These are phyloP conservation scores for Leccinum fibrillosum DNA, from an alignment of 768 basidiomycete species.

Conservation along the genomic window DNA sequence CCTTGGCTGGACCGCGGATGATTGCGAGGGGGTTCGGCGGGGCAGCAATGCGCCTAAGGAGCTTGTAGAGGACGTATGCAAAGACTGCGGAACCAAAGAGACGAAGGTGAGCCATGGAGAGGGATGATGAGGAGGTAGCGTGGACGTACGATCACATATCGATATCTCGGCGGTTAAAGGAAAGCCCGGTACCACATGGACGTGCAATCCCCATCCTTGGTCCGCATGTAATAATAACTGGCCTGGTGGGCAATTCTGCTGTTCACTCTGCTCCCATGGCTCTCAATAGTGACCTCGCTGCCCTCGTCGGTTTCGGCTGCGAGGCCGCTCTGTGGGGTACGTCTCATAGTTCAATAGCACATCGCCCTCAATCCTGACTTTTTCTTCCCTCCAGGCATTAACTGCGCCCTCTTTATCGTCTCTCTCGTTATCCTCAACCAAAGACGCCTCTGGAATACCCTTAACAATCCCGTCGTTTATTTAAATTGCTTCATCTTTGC, in stretches of 20 bases:
- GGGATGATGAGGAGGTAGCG: background rate
- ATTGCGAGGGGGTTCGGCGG: slow-evolving; percentile 16
- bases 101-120: slow-evolving; percentile 2
- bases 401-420: slow-evolving; percentile 28
- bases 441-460: slow-evolving; percentile 2
- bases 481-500: slow-evolving; percentile 31
- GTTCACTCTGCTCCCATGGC: slow-evolving; percentile 12
- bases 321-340: slow-evolving; percentile 37
- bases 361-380: background rate
- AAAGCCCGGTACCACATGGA: background rate
- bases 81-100: slow-evolving; percentile 4
- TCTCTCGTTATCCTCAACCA: slow-evolving; percentile 25
- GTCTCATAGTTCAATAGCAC: background rate
- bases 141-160: background rate
- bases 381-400: slow-evolving; percentile 8
- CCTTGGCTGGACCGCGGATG: slow-evolving; percentile 31
- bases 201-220: background rate
- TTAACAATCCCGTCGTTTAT: slow-evolving; percentile 26
- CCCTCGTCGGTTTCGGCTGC: slow-evolving; percentile 36
- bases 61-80: slow-evolving; percentile 15
- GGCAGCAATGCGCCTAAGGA: slow-evolving; percentile 11
- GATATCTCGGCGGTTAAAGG: background rate
- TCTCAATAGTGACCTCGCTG: slow-evolving; percentile 30
- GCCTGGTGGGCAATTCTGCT: background rate
- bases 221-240: background rate